Base-by-base conservation (phyloP, 768 basidiomycete species). In the Suillus cothurnatus region DNA sequence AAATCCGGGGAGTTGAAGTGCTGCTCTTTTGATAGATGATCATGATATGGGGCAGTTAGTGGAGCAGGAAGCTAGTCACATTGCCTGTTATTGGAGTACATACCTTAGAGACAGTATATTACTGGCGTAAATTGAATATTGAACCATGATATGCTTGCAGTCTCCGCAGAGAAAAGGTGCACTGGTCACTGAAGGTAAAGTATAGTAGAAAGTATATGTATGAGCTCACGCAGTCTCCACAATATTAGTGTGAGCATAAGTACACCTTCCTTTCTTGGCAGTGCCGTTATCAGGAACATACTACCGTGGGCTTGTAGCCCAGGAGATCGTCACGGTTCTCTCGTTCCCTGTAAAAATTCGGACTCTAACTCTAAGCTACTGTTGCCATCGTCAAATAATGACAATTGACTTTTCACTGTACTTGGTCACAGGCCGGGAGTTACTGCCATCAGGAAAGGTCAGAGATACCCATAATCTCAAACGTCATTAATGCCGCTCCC, bases 361-460 rank as follows among this genome's bases (percentile, higher is more conserved):
- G 3, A 32, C 52, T 11, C 4, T 21, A 31, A 21, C 19, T 32
- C 3, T 49, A 9, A 23, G 21, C n/a, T 36, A 41, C 28, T 3
- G 31, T 31, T 21, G 28, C 58, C 28, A 57, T 53, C 21, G 64
- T 66, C 68, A 67, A 17, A 28, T 39, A 58, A 67, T 49, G 53
- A 43, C 38, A 0, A 60, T 88, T 47, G 87, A 93, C 70, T 89
- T 88, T 70, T 87, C 91, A 0, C 76, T 97, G 12, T 98, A 97
- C 74, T 85, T 97, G 49, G 95, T 97, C 8, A 96, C 95, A 0
- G 92, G 92, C 19, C 81, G 95, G 62, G 83, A 88, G 26, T 78
- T 94, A 1, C 81, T 97, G 6, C 93, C 94, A 12, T 79, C 82
- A 26, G 89, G 87, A 72, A 93, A 91, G 84, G 93, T 91, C 69